These are phyloP conservation scores for Auricularia cornea DNA, from an alignment of 768 basidiomycete species.

Conservation along the genomic window DNA sequence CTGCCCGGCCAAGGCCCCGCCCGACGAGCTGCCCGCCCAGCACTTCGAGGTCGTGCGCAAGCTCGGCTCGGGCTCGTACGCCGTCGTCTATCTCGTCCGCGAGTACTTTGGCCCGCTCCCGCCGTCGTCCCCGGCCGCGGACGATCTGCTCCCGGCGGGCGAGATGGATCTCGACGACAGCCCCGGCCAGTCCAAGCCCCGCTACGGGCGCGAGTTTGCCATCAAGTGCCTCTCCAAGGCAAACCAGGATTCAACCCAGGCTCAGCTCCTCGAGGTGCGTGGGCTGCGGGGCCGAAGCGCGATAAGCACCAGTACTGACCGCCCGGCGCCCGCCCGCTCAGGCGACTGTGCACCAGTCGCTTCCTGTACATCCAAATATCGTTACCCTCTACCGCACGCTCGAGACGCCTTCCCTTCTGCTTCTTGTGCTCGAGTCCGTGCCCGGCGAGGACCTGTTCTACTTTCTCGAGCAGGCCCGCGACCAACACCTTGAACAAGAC, in stretches of 20 bases:
- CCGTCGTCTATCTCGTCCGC: conserved; percentile 87
- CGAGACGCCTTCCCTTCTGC: conserved; percentile 84
- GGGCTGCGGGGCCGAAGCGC: conserved; percentile 1
- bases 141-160: conserved; percentile 19
- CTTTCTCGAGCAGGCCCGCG: conserved; percentile 93
- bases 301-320: neutral
- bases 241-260: conserved; percentile 76
- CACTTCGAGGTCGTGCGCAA: conserved; percentile 80
- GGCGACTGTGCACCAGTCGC: conserved; percentile 92
- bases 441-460: conserved; percentile 97
- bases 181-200: conserved; percentile 29
- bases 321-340: conserved; percentile 27
- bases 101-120: conserved; percentile 42
- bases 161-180: conserved; percentile 35
- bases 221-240: conserved; percentile 94
- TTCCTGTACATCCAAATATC: conserved; percentile 85
- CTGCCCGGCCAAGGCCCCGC: neutral
- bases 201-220: conserved; percentile 80
- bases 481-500: conserved; percentile 50
- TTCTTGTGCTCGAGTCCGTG: conserved; percentile 91
- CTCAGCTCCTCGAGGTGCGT: conserved; percentile 85
- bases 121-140: neutral
- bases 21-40: conserved; percentile 37
- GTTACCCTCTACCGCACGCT: conserved; percentile 91
- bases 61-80: conserved; percentile 85